phyloP scores from a whole-genome alignment of 2,329 filamentous ascomycete species.

The Cladosporium sp. region DNA sequence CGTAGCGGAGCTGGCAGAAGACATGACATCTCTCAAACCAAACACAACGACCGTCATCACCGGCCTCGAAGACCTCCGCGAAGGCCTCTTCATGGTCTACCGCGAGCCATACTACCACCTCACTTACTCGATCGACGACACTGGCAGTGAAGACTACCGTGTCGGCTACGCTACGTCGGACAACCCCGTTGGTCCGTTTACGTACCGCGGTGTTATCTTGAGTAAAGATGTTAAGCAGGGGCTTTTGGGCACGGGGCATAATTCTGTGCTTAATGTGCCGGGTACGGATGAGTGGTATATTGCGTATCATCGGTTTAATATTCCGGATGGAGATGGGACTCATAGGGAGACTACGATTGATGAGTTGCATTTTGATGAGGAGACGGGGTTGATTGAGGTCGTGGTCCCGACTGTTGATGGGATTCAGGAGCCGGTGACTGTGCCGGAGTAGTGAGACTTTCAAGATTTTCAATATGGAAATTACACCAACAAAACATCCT shows the following conservation, averaged over 20 bases:
- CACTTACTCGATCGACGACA: slow-evolving; percentile 48
- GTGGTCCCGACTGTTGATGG: slow-evolving; percentile 37
- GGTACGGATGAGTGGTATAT: slow-evolving; percentile 49
- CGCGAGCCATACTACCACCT: slow-evolving; percentile 44
- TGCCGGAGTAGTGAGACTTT: neutral
- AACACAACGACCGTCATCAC: slow-evolving; percentile 31
- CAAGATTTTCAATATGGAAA: neutral
- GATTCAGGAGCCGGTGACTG: neutral
- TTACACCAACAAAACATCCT: neutral
- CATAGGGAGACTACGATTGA: slow-evolving; percentile 43
- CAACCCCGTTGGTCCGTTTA: slow-evolving; percentile 40
- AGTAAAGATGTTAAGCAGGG: slow-evolving; percentile 39
- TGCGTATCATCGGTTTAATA: slow-evolving; percentile 46
- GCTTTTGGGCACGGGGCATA: slow-evolving; percentile 45
- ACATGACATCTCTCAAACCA: slow-evolving; percentile 44
- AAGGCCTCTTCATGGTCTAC: slow-evolving; percentile 42
- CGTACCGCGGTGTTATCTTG: slow-evolving; percentile 42
- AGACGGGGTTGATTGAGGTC: slow-evolving; percentile 34
- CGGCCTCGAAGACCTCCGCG: slow-evolving; percentile 42
- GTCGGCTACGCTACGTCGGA: slow-evolving; percentile 44
- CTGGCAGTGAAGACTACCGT: slow-evolving; percentile 42
- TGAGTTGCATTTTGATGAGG: slow-evolving; percentile 34
- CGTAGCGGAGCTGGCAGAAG: slow-evolving; percentile 40
- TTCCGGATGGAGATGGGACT: slow-evolving; percentile 43
- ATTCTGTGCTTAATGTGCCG: slow-evolving; percentile 44